These are phyloP conservation scores for Basidiobolus meristosporus DNA, from an alignment of 371 early-diverging fungal species.

Conservation along the genomic window DNA sequence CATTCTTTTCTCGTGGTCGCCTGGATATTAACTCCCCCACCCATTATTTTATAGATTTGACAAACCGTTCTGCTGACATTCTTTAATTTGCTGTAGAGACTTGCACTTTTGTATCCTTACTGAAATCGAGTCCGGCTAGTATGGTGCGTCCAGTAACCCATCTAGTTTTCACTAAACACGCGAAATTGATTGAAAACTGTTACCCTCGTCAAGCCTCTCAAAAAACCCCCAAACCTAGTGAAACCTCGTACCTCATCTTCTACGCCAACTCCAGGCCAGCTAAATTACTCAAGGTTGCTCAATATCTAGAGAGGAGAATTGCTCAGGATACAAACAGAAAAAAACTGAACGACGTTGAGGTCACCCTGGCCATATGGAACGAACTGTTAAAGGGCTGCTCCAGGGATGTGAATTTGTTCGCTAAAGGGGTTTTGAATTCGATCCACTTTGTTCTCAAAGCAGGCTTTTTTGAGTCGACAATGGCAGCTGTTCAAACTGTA, in stretches of 20 bases:
- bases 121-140: no score
- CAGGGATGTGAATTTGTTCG: slow-evolving; percentile 58
- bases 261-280: slow-evolving; percentile 78
- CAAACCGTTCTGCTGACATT: no score
- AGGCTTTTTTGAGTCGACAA: slow-evolving; percentile 9
- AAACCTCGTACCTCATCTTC: slow-evolving; percentile 72
- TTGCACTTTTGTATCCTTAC: no score
- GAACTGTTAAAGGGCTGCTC: slow-evolving; percentile 49
- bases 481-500: slow-evolving; percentile 6
- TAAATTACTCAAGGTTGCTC: slow-evolving; percentile 78
- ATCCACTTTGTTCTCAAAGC: slow-evolving; percentile 22
- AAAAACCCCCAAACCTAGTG: slow-evolving; percentile 53
- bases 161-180: slow-evolving; percentile 45
- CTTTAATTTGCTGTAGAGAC: no score
- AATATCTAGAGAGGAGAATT: slow-evolving; percentile 56
- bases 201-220: slow-evolving; percentile 68
- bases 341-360: slow-evolving; percentile 1
- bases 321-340: slow-evolving; percentile 35
- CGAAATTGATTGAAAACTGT: slow-evolving; percentile 73
- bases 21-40: no score
- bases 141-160: no score
- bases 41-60: no score
- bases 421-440: slow-evolving; percentile 42
- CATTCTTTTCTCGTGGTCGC: no score
- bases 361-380: slow-evolving; percentile 28